Percentiles rank a stretch among this genome's conserved stretches.
These are phyloP conservation scores for Metarhizium brunneum DNA, from an alignment of 2,329 filamentous ascomycete species.

Conservation along the genomic window DNA sequence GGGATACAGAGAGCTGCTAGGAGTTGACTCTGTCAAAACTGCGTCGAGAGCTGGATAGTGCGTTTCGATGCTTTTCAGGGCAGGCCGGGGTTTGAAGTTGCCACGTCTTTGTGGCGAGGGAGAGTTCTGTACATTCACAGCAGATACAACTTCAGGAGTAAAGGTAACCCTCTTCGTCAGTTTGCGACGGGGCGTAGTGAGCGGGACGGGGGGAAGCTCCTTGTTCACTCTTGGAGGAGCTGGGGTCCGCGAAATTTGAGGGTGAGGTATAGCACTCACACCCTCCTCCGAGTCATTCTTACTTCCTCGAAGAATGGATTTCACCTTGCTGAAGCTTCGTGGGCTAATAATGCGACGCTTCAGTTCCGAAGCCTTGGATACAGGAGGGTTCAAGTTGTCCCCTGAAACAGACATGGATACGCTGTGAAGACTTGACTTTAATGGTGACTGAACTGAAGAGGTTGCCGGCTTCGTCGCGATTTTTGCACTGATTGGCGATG, in stretches of 20 bases:
- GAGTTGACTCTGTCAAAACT: constrained; percentile 15
- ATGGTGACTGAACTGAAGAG: constrained; percentile 31
- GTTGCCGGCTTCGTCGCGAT: constrained; percentile 18
- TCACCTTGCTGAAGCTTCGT: constrained; percentile 44
- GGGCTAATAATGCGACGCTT: constrained; percentile 35
- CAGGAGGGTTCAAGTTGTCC: constrained; percentile 19
- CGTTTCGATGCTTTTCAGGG: constrained; percentile 13
- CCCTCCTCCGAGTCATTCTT: constrained; percentile 25
- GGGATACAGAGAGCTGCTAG: constrained; percentile 38
- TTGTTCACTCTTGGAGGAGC: constrained; percentile 37
- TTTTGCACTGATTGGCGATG: constrained; percentile 47
- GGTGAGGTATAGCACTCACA: constrained; percentile 39
- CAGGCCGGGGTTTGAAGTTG: constrained; percentile 32
- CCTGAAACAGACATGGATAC: constrained; percentile 36
- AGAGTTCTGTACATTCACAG: constrained; percentile 35
- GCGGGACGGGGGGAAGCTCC: constrained; percentile 39
- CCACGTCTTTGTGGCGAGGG: constrained; percentile 47
- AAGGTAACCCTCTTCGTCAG: constrained; percentile 69
- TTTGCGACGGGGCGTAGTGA: constrained; percentile 61
- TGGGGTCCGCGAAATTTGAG: constrained; percentile 37
- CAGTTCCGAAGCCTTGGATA: constrained; percentile 22
- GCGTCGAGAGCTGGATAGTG: constrained; percentile 21
- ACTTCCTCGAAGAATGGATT: constrained; percentile 45
- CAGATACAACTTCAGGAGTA: constrained; percentile 56
- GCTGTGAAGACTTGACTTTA: constrained; percentile 33